Evolutionary conservation across 371 early-diverging fungal genomes (phyloP).

Genomic region (Gilbertella persicaria): DNA sequence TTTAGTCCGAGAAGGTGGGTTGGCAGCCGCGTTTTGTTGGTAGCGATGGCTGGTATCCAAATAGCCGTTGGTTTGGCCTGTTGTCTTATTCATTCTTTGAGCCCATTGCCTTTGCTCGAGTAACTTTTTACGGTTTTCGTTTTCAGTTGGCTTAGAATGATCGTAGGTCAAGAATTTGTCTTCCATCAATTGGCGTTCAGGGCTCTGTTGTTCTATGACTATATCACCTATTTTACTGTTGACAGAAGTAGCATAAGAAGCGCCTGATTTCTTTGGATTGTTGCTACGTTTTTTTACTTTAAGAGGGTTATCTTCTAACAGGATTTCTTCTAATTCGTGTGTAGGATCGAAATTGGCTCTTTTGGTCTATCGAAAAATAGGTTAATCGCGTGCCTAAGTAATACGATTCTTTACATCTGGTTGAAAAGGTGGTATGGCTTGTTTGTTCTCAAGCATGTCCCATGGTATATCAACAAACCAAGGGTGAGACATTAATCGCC

Average conservation of each 20-base stretch:
- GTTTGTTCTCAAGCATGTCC: conserved; percentile 55
- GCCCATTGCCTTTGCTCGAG: conserved; percentile 35
- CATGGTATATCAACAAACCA: conserved; percentile 63
- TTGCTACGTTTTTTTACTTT: conserved; percentile 44
- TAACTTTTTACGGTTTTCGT: conserved; percentile 11
- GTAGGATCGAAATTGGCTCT: conserved; percentile 92
- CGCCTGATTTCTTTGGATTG: conserved; percentile 27
- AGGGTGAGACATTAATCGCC: conserved; percentile 57
- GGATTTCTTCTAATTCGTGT: conserved; percentile 92
- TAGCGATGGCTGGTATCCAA: neutral
- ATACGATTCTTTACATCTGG: conserved; percentile 52
- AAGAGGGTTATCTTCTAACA: conserved; percentile 93
- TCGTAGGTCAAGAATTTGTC: conserved; percentile 64
- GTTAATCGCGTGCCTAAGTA: neutral
- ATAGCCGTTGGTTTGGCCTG: conserved; percentile 19
- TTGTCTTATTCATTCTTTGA: conserved; percentile 44
- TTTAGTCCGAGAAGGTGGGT: conserved; percentile 8
- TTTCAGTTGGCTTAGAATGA: conserved; percentile 57
- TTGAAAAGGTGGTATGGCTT: conserved; percentile 63
- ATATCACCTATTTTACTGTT: conserved; percentile 23
- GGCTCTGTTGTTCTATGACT: conserved; percentile 12
- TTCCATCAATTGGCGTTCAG: conserved; percentile 62
- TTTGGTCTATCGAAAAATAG: conserved; percentile 47
- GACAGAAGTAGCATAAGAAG: conserved; percentile 17
- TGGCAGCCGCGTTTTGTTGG: neutral